Base-by-base conservation (phyloP, 1,284 basidiomycete species). In the Trichosporon coremiiforme region DNA sequence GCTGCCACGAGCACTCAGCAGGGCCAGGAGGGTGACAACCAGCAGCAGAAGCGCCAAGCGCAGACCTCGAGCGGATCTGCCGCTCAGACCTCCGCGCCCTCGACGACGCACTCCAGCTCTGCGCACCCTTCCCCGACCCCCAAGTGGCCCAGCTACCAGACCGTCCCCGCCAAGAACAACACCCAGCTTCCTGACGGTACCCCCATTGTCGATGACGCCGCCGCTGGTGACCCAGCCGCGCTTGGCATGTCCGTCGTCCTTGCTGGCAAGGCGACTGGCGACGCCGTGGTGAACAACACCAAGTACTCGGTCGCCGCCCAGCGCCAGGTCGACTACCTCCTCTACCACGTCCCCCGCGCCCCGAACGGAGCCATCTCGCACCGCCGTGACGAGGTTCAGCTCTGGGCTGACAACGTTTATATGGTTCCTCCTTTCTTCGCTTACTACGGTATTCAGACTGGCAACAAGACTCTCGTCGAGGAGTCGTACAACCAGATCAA, bases 341-440 rank as follows among this genome's bases (percentile, higher is more conserved):
- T 92, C 53, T 80, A 87, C 38, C 82, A 84, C 0, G 92, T 90
- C 0, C 91, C 93, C 3, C 74, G 78, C 70, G 81, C 90, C 2
- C 74, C 76, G 1, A 88, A 91, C 72, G 93, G 93, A 1, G 93
- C 93, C 0, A 89, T 95, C 38, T 94, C 91, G 2, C 94, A 95
- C 73, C 77, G 81, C 33, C 73, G 71, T 15, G 73, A 78, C 62
- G 74, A 79, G 64, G 68, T 71, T 20, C 79, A 89, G 70, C 75
- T 81, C 20, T 84, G 88, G 88, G 84, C 87, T 25, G 88, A 89
- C 76, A 85, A 81, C 72, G 82, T 88, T 0, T 89, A 86, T 77
- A 89, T 90, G 88, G 88, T 86, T 4, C 87, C 95, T 0, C 95
- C 95, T 0, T 97, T 95, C 83, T 83, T 98, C 9, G 93, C 95